A percentile compares a stretch with the other conserved stretches of the same genome.
Evolutionary conservation across 2,329 filamentous ascomycete genomes (phyloP).

Genomic region (Phialophora verrucosa): DNA sequence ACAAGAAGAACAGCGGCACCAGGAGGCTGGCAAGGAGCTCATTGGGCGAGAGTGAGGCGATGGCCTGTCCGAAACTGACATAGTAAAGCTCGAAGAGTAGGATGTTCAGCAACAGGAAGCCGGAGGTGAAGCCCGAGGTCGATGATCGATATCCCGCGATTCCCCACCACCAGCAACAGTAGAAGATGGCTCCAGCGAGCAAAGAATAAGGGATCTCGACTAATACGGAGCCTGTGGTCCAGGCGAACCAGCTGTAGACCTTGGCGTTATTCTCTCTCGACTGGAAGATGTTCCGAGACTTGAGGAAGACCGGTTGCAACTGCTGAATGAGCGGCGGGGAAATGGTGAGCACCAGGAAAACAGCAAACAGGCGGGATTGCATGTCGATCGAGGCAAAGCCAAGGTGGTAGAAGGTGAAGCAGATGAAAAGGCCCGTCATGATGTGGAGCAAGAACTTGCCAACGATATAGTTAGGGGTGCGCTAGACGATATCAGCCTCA

Average conservation of each 20-base stretch:
- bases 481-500: constrained; percentile 35
- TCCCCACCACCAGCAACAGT: constrained; percentile 68
- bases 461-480: constrained; percentile 65
- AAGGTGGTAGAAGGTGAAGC: constrained; percentile 72
- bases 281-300: constrained; percentile 70
- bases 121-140: constrained; percentile 59
- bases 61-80: constrained; percentile 62
- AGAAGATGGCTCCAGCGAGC: constrained; percentile 69
- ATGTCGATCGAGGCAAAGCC: constrained; percentile 65
- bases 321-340: constrained; percentile 77
- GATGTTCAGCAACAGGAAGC: constrained; percentile 63
- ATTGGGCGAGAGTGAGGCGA: constrained; percentile 70
- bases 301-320: constrained; percentile 73
- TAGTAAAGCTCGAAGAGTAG: constrained; percentile 69
- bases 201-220: constrained; percentile 74
- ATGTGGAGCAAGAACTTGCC: constrained; percentile 69
- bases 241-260: constrained; percentile 78
- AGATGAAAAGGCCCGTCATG: constrained; percentile 69
- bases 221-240: constrained; percentile 68
- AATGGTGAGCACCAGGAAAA: constrained; percentile 79
- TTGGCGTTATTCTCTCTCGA: constrained; percentile 76
- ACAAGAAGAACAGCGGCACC: constrained; percentile 72
- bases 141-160: constrained; percentile 59
- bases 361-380: constrained; percentile 74
- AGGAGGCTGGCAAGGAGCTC: constrained; percentile 69